Evolutionary conservation across 2,329 filamentous ascomycete species (phyloP), one percentile per base, ranked within the genome.

Genomic region (Neofusicoccum umdonicola): DNA sequence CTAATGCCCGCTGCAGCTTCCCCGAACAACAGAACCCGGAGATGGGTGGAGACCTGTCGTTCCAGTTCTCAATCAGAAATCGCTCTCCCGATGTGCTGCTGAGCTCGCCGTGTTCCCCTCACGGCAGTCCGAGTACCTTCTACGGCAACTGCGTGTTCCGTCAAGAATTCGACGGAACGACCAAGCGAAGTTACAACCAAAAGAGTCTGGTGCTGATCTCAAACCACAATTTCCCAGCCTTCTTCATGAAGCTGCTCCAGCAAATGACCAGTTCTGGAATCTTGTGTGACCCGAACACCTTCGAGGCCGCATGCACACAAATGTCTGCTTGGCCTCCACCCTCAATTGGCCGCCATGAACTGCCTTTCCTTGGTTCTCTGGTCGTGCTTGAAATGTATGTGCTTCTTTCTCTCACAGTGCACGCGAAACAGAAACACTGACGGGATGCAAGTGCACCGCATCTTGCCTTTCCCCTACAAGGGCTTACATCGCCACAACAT

Each of bases 21-120:
- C 78, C 78, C 3, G 78, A 80, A 65, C 75, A 78, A 56, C 77
- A 79, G 56, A 78, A 79, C 58, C 74, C 74, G 3, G 78, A 80
- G 62, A 76, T 74, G 0, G 71, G 71, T 12, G 73, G 76, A 51
- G 77, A 79, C 66, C 67, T 79, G 11, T 67, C 70, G 5, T 80
- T 79, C 69, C 74, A 77, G 65, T 80, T 79, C 66, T 73, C 74
- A 56, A 72, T 79, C 47, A 71, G 69, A 61, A 79, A 80, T 67
- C 76, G 77, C 67, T 79, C 77, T 8, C 88, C 88, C 3, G 87
- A 90, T 66, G 85, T 91, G 50, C 85, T 67, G 34, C 68, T 79
- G 9, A 72, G 65, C 56, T 78, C 77, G 13, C 76, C 77, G 15
- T 73, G 73, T 51, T 66, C 74, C 15, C 77, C 77, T n/a, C 69